Evolutionary conservation across 176 grass and related monocot species (phyloP).

Genomic region (Puccinellia tenuiflora): DNA sequence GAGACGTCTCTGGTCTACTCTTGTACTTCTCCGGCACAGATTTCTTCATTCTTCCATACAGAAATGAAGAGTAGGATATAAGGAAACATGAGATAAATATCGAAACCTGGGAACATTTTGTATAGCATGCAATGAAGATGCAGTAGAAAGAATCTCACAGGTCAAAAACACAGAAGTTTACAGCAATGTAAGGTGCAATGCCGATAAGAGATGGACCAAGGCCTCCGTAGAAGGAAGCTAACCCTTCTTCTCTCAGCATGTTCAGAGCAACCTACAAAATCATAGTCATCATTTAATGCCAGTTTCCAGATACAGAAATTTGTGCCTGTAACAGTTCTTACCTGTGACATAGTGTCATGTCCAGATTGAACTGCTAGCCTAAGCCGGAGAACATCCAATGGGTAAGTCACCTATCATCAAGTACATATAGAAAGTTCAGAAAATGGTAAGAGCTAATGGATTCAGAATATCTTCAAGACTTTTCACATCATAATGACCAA

Average conservation of each 20-base stretch:
- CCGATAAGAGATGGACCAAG: constrained; percentile 91
- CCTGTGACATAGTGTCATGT: constrained; percentile 85
- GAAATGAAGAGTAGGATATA: not conserved
- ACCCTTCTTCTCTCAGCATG: constrained; percentile 91
- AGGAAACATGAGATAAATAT: constrained; percentile 1
- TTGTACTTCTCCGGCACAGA: constrained; percentile 90
- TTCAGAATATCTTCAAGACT: not conserved
- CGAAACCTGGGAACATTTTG: constrained; percentile 1
- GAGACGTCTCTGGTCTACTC: constrained; percentile 74
- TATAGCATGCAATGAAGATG: constrained; percentile 1
- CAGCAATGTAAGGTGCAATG: constrained; percentile 96
- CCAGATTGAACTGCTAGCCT: constrained; percentile 96
- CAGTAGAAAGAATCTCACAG: constrained; percentile 58
- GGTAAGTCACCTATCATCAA: constrained; percentile 85
- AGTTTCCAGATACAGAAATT: constrained; percentile 1
- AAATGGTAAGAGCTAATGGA: not conserved
- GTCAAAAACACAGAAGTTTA: constrained; percentile 99
- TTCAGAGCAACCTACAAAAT: constrained; percentile 83
- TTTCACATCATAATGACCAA: not conserved
- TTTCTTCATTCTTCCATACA: constrained; percentile 80
- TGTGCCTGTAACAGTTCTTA: constrained; percentile 19
- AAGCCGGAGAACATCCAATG: constrained; percentile 89
- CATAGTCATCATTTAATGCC: constrained; percentile 27
- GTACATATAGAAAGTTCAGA: constrained; percentile 22
- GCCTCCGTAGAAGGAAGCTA: constrained; percentile 85